Percentiles rank a stretch among this genome's conserved stretches.
phyloP scores from a whole-genome alignment of 164 flowering plant genomes.

The Annona cherimola region DNA sequence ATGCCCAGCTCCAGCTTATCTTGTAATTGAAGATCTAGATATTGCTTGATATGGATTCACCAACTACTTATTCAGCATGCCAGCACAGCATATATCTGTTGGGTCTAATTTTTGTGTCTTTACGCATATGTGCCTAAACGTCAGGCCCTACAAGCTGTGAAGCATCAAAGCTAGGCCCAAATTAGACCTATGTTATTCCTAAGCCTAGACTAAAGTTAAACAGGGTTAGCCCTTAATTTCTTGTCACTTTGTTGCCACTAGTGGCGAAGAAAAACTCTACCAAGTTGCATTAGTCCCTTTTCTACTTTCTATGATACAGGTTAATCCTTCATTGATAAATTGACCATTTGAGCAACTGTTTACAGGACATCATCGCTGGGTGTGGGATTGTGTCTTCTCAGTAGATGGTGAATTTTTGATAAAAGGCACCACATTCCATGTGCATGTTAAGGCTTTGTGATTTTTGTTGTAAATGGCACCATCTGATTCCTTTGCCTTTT shows the following conservation, averaged over 20 bases:
- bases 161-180: not conserved
- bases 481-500: not conserved
- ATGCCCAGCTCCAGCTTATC: not conserved
- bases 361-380: slow-evolving; percentile 95
- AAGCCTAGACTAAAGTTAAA: not conserved
- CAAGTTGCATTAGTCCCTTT: not conserved
- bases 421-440: slow-evolving; percentile 51
- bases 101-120: not conserved
- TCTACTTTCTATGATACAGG: too few species aligned
- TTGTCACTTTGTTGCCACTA: too few species aligned
- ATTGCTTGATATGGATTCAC: too few species aligned
- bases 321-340: not conserved
- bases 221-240: too few species aligned
- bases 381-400: slow-evolving; percentile 96
- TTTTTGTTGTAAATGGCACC: not conserved
- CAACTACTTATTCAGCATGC: too few species aligned
- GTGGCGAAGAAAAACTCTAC: too few species aligned
- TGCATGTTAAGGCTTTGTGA: not conserved
- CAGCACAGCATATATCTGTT: not conserved
- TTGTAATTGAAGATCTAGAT: not conserved
- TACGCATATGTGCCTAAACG: not conserved
- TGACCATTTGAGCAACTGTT: not conserved
- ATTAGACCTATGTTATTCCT: not conserved
- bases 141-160: not conserved
- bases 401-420: slow-evolving; percentile 96